Evolutionary conservation across 129 eudicot genomes (phyloP).

Genomic region (sunflower (Helianthus annuus)): HanXRQr2.0-SUNRISE NC_035443.2:30876705-30877204

Average conservation of each 20-base stretch:
- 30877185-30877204: constrained; percentile 68
- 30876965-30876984: constrained; percentile 78
- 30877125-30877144: constrained; percentile 57
- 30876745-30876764: constrained; percentile 58
- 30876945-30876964: constrained; percentile 76
- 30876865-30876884: constrained; percentile 83
- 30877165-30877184: constrained; percentile 71
- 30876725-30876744: constrained; percentile 65
- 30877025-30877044: constrained; percentile 70
- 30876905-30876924: constrained; percentile 88
- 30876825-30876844: constrained; percentile 13
- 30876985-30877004: constrained; percentile 76
- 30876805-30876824: constrained; percentile 3
- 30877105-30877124: constrained; percentile 2
- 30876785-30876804: neutral
- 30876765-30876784: constrained; percentile 39
- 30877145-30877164: constrained; percentile 67
- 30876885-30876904: constrained; percentile 92
- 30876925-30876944: constrained; percentile 74
- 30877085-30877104: neutral
- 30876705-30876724: constrained; percentile 71
- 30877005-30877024: constrained; percentile 76
- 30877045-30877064: constrained; percentile 51
- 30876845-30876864: constrained; percentile 73
- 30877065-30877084: neutral